A percentile compares a stretch with the other conserved stretches of the same genome.
Conservation (phyloP, 257 asterid species). For the Echites panduratus region DNA sequence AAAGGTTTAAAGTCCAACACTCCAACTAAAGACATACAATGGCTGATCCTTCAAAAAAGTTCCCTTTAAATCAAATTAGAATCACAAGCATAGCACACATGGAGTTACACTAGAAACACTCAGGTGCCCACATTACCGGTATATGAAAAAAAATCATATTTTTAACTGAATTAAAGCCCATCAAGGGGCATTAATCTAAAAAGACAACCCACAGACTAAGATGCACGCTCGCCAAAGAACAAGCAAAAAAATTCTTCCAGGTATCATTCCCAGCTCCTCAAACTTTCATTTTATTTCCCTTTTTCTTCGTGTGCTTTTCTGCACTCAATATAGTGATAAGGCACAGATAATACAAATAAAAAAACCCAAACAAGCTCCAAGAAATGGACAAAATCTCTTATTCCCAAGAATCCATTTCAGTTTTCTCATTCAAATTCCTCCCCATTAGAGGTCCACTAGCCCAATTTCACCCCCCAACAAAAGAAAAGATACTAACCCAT, state of each 20-base stretch:
- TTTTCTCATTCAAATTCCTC: not conserved
- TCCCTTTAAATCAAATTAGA: not conserved
- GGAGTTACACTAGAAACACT: not conserved
- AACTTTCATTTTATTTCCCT: not conserved
- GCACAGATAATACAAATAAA: not conserved
- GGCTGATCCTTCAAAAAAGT: not conserved
- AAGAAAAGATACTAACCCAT: conserved; percentile 54
- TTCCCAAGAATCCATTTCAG: not conserved
- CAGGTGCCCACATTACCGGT: too few species aligned
- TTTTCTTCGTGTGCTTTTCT: too few species aligned
- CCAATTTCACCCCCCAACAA: not conserved
- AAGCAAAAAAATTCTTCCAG: not conserved
- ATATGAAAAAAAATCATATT: not conserved
- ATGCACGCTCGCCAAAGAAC: not conserved
- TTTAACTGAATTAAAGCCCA: not conserved
- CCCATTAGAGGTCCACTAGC: not conserved
- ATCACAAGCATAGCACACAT: not conserved
- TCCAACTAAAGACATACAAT: not conserved
- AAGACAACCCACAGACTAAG: not conserved
- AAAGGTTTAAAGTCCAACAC: not conserved
- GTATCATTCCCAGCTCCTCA: not conserved
- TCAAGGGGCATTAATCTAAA: not conserved
- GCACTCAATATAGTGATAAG: not conserved
- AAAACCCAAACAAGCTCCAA: not conserved
- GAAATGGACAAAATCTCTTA: not conserved